Base-by-base conservation (phyloP, 371 early-diverging fungal species). In the Mucor irregularis region DNA sequence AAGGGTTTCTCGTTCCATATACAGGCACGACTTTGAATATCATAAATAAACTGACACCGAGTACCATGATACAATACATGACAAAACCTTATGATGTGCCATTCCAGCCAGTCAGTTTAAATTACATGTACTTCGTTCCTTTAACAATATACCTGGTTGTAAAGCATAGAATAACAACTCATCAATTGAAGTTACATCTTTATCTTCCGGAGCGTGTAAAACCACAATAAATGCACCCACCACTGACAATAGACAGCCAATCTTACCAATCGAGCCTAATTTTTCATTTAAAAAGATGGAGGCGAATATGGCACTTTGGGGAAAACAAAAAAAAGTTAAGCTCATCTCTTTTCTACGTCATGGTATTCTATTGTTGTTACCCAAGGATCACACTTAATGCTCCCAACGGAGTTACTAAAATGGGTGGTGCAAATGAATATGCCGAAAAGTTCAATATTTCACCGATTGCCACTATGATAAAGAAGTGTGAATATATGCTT, bases 361-460 rank as follows among this genome's bases (percentile, higher is more conserved):
- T n/a, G n/a, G n/a, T n/a, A n/a, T n/a, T n/a, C 38, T 26, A 53
- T 42, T 25, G 7, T 31, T 21, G 19, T 55, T 77, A 85, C 85
- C 88, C 89, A 21, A 94, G 81, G 47, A 94, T 86, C 16, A 95
- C 95, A 65, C 87, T 87, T 14, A 96, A 76, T 3, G 92, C 90
- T 31, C 96, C 95, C 43, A 95, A 74, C 4, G 96, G 95, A 21
- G 96, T 94, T n/a, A 95, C 93, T 24, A 94, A 80, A 51, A 94
- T 92, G 24, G 95, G 93, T 0, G 95, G 95, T 43, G 95, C 94
- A 81, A 88, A 95, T 28, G 94, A 85, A 68, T 95, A 96, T 2
- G 95, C 96, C 10, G 89, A 86, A 81, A 95, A 94, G 78, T 96
- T 96, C 49, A 90, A 80, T 26, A 91, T 73, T 79, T 96, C 97